A percentile compares a stretch with the other conserved stretches of the same genome.
Conservation (phyloP, 306 rosid species). For the Albizia julibrissin region DNA sequence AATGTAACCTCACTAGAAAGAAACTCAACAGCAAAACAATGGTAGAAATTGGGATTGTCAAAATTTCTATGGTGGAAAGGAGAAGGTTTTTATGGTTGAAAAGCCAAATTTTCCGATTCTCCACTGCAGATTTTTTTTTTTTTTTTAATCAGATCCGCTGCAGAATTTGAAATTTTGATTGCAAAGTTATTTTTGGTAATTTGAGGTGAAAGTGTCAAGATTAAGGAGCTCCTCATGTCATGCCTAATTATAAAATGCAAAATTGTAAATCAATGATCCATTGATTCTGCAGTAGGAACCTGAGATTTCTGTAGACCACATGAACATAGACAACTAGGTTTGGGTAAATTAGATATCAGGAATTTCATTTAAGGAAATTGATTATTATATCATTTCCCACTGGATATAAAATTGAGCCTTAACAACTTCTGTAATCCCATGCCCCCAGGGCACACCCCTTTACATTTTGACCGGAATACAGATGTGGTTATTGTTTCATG, state of each 20-base stretch:
- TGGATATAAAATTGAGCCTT: not conserved
- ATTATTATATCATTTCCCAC: not conserved
- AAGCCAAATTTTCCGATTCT: not conserved
- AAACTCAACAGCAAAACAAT: not conserved
- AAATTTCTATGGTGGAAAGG: not conserved
- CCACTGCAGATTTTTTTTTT: not conserved
- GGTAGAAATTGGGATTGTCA: not conserved
- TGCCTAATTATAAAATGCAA: not conserved
- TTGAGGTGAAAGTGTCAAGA: not conserved
- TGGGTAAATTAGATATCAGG: not conserved
- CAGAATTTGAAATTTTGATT: not conserved
- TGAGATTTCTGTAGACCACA: not conserved
- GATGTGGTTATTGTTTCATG: not conserved
- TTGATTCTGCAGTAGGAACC: not conserved
- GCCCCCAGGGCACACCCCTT: not conserved
- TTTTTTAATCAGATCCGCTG: no score
- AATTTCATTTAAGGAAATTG: not conserved
- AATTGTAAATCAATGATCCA: not conserved
- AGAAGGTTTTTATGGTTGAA: not conserved
- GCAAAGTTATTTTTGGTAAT: not conserved
- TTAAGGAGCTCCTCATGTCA: not conserved
- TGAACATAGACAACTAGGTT: not conserved
- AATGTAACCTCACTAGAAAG: not conserved
- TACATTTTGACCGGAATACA: not conserved
- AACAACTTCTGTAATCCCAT: not conserved